These are phyloP conservation scores for Turnera subulata DNA, from an alignment of 345 rosid species.

Conservation along the genomic window DNA sequence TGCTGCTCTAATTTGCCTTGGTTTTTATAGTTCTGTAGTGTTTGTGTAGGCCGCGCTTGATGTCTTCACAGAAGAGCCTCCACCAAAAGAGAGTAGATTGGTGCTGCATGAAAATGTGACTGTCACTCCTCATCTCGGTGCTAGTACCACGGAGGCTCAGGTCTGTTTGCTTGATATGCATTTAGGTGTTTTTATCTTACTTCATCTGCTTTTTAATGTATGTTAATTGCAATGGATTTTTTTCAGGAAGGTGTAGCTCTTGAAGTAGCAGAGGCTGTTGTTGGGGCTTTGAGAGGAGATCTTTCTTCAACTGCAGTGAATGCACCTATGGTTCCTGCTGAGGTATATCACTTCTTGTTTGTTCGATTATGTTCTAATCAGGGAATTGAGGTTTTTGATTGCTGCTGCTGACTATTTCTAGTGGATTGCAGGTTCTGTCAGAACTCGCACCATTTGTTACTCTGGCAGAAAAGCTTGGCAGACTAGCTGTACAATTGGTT, in stretches of 20 bases:
- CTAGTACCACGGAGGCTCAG: slow-evolving; percentile 25
- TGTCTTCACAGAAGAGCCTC: slow-evolving; percentile 24
- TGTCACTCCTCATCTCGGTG: slow-evolving; percentile 30
- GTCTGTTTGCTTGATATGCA: slow-evolving; percentile 2
- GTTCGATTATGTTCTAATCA: not conserved
- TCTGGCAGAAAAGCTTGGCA: slow-evolving; percentile 24
- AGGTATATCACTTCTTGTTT: slow-evolving; percentile 5
- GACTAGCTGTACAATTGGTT: slow-evolving; percentile 22
- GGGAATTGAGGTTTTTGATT: not conserved
- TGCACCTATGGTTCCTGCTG: slow-evolving; percentile 24
- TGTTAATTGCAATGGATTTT: not conserved
- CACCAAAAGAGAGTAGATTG: slow-evolving; percentile 20
- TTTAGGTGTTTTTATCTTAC: not conserved
- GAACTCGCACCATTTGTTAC: slow-evolving; percentile 23
- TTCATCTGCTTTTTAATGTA: not conserved
- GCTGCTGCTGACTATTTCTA: not conserved
- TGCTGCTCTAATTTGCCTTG: not conserved
- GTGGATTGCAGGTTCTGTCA: slow-evolving; percentile 13
- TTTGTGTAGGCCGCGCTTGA: slow-evolving; percentile 25
- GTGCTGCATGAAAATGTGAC: slow-evolving; percentile 28
- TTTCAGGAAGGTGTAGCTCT: slow-evolving; percentile 20
- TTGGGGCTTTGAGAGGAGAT: slow-evolving; percentile 24
- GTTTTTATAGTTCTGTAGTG: not conserved
- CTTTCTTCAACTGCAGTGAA: slow-evolving; percentile 26
- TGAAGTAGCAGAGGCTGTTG: slow-evolving; percentile 19